A percentile compares a stretch with the other conserved stretches of the same genome.
phyloP scores from a whole-genome alignment of 2,329 filamentous ascomycete genomes.

The Juglanconis oblonga region DNA sequence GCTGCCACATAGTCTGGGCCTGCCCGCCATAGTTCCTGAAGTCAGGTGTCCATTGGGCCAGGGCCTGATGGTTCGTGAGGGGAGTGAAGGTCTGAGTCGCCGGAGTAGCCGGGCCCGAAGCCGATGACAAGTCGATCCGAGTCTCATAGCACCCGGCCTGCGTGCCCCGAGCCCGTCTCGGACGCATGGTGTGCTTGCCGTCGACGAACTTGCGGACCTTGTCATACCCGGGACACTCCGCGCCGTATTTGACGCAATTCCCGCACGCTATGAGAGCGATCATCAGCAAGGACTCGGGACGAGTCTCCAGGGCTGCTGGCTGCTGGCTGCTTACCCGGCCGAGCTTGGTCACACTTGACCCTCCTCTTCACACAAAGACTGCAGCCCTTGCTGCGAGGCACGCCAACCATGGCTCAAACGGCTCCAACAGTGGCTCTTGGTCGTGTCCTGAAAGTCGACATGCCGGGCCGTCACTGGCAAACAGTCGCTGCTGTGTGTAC shows the following conservation, averaged over 20 bases:
- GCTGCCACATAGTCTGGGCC: neutral
- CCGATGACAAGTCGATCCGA: neutral
- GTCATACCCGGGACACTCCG: slow-evolving; percentile 38
- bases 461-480: neutral
- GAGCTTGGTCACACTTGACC: slow-evolving; percentile 44
- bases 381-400: slow-evolving; percentile 37
- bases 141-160: slow-evolving; percentile 14
- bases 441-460: neutral
- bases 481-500: neutral
- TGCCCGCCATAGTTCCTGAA: neutral
- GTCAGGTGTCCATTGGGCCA: neutral
- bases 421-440: too few species aligned
- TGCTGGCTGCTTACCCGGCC: slow-evolving; percentile 26
- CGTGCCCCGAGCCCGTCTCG: slow-evolving; percentile 18
- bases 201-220: slow-evolving; percentile 37
- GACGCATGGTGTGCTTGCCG: slow-evolving; percentile 36
- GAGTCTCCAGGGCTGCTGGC: neutral
- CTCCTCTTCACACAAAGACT: slow-evolving; percentile 38
- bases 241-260: slow-evolving; percentile 38
- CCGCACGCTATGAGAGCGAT: slow-evolving; percentile 23
- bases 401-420: slow-evolving; percentile 31
- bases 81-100: neutral
- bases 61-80: neutral
- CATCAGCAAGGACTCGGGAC: neutral
- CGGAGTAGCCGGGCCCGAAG: neutral